phyloP scores from a whole-genome alignment of 148 eudicot genomes.

The Euryodendron excelsum region DNA sequence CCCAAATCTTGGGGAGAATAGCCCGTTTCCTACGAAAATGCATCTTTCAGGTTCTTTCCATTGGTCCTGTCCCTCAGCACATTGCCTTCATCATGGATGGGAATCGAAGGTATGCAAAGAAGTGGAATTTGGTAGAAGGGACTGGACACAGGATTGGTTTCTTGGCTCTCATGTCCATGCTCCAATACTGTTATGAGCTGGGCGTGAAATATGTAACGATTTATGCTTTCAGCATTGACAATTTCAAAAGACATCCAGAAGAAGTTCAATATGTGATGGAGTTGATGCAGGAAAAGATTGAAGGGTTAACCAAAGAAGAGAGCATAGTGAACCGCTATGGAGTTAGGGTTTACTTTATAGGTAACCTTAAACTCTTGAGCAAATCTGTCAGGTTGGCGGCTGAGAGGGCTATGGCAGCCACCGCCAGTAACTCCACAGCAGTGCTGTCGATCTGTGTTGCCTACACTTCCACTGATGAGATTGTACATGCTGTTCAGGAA shows the following conservation, averaged over 20 bases:
- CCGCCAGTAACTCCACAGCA: conserved; percentile 48
- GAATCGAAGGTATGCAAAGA: conserved; percentile 65
- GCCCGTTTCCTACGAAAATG: conserved; percentile 33
- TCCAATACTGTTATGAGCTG: conserved; percentile 56
- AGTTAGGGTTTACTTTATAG: conserved; percentile 57
- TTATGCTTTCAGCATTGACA: conserved; percentile 73
- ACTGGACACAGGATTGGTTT: conserved; percentile 53
- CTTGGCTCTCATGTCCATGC: conserved; percentile 46
- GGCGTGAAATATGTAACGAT: conserved; percentile 54
- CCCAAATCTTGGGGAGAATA: conserved; percentile 14
- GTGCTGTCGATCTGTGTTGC: conserved; percentile 62
- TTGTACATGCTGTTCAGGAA: conserved; percentile 53
- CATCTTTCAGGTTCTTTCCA: conserved; percentile 41
- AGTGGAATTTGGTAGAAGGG: conserved; percentile 46
- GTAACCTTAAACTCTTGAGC: conserved; percentile 49
- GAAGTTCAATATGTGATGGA: conserved; percentile 65
- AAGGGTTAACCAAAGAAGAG: conserved; percentile 49
- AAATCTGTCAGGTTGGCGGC: conserved; percentile 58
- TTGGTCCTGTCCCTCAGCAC: conserved; percentile 59
- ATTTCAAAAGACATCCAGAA: conserved; percentile 61
- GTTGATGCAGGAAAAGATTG: conserved; percentile 61
- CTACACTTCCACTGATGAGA: conserved; percentile 72
- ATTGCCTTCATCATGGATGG: conserved; percentile 79
- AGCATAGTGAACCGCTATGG: conserved; percentile 65
- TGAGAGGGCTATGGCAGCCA: conserved; percentile 58